phyloP scores from a whole-genome alignment of 73 alveolate species.

The Symbiodinium natans region DNA sequence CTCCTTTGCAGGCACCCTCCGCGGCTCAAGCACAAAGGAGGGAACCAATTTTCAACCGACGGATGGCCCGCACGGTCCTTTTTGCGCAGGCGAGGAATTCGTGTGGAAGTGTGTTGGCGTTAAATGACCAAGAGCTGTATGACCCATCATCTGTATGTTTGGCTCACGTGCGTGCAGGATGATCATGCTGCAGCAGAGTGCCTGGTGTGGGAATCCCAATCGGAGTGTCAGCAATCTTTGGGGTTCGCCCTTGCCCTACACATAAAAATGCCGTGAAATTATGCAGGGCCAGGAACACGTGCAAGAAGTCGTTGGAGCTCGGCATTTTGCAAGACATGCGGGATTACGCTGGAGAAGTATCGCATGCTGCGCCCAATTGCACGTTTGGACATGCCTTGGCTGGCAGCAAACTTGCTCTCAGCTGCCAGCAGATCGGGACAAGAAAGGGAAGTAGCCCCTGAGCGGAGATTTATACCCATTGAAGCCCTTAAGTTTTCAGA shows the following conservation, averaged over 20 bases:
- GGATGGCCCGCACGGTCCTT: background rate
- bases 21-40: background rate
- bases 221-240: background rate
- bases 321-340: background rate
- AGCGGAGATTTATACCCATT: no score
- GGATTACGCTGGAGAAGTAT: background rate
- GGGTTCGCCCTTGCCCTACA: background rate
- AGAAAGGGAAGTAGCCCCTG: no score
- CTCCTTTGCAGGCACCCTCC: no score
- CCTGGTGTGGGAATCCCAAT: conserved; percentile 34
- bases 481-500: no score
- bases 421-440: no score
- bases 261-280: background rate
- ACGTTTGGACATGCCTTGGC: background rate
- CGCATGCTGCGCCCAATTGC: background rate
- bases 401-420: no score
- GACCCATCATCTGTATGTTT: background rate
- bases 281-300: background rate
- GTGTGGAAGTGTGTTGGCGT: no score
- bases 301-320: background rate
- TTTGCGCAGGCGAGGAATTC: conserved; percentile 9
- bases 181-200: conserved; percentile 89
- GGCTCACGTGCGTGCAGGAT: conserved; percentile 10
- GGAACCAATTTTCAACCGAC: background rate
- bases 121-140: no score